Evolutionary conservation across 148 eudicot genomes (phyloP).

Genomic region (Fagopyrum homotropicum): DNA sequence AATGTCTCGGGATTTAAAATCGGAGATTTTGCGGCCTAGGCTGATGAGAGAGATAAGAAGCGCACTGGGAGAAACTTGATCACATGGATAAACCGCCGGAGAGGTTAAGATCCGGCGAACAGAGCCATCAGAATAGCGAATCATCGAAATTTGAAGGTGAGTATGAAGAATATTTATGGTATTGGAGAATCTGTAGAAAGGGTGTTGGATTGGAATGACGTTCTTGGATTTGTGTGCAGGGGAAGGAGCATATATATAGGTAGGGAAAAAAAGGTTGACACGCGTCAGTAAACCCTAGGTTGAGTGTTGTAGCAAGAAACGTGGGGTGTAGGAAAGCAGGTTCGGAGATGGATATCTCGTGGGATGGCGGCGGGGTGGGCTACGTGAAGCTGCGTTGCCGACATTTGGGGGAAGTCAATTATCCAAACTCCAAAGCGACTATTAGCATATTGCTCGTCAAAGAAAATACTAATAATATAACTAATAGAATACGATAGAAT

Average conservation of each 20-base stretch:
- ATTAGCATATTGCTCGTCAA: not conserved
- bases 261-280: constrained; percentile 14
- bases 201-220: not conserved
- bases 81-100: constrained; percentile 48
- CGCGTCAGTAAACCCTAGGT: constrained; percentile 16
- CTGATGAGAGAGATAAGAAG: constrained; percentile 43
- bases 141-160: constrained; percentile 24
- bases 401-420: constrained; percentile 1
- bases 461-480: too few relatives aligned
- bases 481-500: too few relatives aligned
- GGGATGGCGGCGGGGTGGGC: constrained; percentile 20
- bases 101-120: constrained; percentile 66
- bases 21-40: constrained; percentile 31
- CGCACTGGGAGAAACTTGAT: constrained; percentile 29
- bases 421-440: not conserved
- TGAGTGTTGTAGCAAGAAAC: constrained; percentile 6
- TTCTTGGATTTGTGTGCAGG: not conserved
- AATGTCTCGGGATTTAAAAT: constrained; percentile 26
- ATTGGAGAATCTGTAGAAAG: not conserved
- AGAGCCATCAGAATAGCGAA: constrained; percentile 21
- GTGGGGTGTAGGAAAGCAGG: constrained; percentile 21
- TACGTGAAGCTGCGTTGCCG: constrained; percentile 11
- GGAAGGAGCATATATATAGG: constrained; percentile 1
- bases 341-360: constrained; percentile 21
- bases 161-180: too few relatives aligned